Conservation (phyloP, 345 rosid genomes). For the Lumnitzera racemosa region DNA sequence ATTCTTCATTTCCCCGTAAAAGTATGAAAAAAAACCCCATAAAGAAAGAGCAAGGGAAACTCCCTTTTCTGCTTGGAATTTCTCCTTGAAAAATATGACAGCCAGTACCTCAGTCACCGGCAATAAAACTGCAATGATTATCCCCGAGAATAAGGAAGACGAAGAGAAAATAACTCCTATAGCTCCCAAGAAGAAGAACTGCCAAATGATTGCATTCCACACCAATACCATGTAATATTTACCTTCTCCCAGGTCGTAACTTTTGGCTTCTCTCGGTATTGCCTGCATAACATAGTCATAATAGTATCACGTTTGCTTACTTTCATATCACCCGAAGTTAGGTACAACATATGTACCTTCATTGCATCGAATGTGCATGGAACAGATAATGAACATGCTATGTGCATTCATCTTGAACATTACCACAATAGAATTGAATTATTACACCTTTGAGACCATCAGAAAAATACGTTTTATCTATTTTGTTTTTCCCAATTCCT, state of each 20-base stretch:
- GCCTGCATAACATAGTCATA: slow-evolving; percentile 23
- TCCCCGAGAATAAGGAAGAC: slow-evolving; percentile 56
- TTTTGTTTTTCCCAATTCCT: too few species aligned
- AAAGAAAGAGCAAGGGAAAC: slow-evolving; percentile 63
- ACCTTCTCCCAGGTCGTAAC: slow-evolving; percentile 42
- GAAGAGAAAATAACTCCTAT: slow-evolving; percentile 55
- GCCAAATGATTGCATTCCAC: slow-evolving; percentile 40
- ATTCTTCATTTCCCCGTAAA: slow-evolving; percentile 50
- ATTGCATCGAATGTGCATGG: too few species aligned
- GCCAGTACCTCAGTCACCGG: slow-evolving; percentile 63
- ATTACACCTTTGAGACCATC: too few species aligned
- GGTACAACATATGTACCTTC: too few species aligned
- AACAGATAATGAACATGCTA: too few species aligned
- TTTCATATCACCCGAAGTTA: too few species aligned
- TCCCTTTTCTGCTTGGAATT: slow-evolving; percentile 53
- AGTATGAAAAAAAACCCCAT: slow-evolving; percentile 70
- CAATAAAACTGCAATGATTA: slow-evolving; percentile 41
- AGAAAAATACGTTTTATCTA: too few species aligned
- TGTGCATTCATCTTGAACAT: too few species aligned
- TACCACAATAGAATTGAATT: too few species aligned
- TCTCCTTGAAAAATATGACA: slow-evolving; percentile 57
- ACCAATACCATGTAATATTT: slow-evolving; percentile 41
- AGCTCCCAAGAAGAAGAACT: slow-evolving; percentile 58
- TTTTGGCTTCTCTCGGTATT: slow-evolving; percentile 51
- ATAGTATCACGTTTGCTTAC: too few species aligned